A percentile compares a stretch with the other conserved stretches of the same genome.
These are phyloP conservation scores for Trichoderma semiorbis DNA, from an alignment of 2,329 filamentous ascomycete species.

Conservation along the genomic window DNA sequence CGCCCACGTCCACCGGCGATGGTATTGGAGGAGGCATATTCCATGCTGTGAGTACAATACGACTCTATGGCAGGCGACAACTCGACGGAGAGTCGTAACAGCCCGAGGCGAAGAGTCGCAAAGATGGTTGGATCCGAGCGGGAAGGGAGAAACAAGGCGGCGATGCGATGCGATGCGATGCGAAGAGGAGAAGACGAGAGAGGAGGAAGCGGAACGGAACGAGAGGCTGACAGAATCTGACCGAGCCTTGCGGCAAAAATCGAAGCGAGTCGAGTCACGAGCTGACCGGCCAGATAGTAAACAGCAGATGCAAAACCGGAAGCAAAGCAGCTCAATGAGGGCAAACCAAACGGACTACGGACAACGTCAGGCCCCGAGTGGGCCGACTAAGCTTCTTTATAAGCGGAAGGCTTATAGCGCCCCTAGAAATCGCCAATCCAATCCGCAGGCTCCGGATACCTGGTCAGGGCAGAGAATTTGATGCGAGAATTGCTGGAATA, in stretches of 20 bases:
- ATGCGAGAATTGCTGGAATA: neutral
- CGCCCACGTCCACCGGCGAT: slow-evolving; percentile 27
- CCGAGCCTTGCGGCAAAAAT: neutral
- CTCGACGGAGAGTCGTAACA: slow-evolving; percentile 9
- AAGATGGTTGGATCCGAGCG: neutral
- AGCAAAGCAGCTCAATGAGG: neutral
- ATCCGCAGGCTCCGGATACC: neutral
- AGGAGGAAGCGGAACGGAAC: neutral
- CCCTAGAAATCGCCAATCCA: slow-evolving; percentile 2
- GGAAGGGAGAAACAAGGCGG: neutral
- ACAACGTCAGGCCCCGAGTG: slow-evolving; percentile 13
- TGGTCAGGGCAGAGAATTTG: neutral
- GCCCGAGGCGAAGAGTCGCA: neutral
- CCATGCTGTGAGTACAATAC: slow-evolving; percentile 32
- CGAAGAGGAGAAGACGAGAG: neutral
- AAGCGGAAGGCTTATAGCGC: neutral
- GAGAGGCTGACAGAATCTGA: neutral
- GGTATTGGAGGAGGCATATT: slow-evolving; percentile 33
- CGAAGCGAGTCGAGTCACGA: slow-evolving; percentile 5
- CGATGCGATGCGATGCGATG: neutral
- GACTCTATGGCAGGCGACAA: neutral
- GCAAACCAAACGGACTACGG: slow-evolving; percentile 4
- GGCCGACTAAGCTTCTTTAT: slow-evolving; percentile 15
- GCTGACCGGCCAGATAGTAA: neutral
- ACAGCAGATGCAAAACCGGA: neutral